Conservation (phyloP, 768 basidiomycete species). For the Lactifluus echinatus region DNA sequence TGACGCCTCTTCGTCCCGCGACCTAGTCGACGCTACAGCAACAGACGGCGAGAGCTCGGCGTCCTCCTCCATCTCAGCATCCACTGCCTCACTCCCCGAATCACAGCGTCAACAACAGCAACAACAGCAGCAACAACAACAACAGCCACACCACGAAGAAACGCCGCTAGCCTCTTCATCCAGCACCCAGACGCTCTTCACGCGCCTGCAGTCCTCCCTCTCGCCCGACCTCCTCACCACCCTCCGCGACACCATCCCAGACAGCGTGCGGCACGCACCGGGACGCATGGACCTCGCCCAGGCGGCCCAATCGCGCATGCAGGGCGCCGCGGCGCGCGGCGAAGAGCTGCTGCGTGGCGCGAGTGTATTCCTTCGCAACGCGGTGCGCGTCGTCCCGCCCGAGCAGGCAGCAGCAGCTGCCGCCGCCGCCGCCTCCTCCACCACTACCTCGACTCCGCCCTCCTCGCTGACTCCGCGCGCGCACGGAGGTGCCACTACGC, state of each 20-base stretch:
- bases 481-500: constrained; percentile 50
- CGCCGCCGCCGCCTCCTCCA: too few relatives aligned
- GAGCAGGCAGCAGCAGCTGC: constrained; percentile 39
- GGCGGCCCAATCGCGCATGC: constrained; percentile 62
- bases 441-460: neutral
- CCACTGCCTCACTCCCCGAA: constrained; percentile 8
- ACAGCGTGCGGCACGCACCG: constrained; percentile 39
- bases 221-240: constrained; percentile 66
- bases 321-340: constrained; percentile 28
- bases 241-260: constrained; percentile 60
- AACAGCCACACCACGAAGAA: too few relatives aligned
- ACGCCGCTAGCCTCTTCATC: too few relatives aligned
- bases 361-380: constrained; percentile 55
- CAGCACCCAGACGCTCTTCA: constrained; percentile 42
- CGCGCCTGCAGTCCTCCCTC: constrained; percentile 63
- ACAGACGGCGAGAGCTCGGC: constrained; percentile 21
- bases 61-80: constrained; percentile 19
- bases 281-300: constrained; percentile 56
- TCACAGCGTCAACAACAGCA: constrained; percentile 4
- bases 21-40: constrained; percentile 9
- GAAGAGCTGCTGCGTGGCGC: constrained; percentile 57
- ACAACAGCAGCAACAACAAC: neutral
- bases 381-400: constrained; percentile 89
- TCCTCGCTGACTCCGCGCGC: constrained; percentile 28
- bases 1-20: constrained; percentile 24